A percentile compares a stretch with the other conserved stretches of the same genome.
phyloP scores from a whole-genome alignment of 768 basidiomycete species.

The Leccinellum albellum region DNA sequence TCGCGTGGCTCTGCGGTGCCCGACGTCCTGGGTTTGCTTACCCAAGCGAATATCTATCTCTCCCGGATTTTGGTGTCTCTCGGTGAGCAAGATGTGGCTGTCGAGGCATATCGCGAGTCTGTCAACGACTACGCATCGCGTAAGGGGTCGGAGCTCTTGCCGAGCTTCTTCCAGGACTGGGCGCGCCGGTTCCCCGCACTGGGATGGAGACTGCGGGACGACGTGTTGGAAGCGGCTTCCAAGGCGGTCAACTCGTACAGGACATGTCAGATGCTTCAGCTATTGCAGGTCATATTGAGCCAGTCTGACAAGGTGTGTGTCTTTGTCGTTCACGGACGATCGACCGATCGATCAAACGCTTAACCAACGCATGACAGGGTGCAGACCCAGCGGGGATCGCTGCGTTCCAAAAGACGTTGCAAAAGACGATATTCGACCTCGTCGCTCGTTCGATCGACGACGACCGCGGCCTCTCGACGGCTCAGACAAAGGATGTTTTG shows the following conservation, averaged over 20 bases:
- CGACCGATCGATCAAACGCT: slow-evolving; percentile 2
- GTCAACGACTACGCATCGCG: slow-evolving; percentile 73
- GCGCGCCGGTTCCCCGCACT: slow-evolving; percentile 58
- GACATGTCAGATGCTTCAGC: slow-evolving; percentile 66
- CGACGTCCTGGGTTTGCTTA: slow-evolving; percentile 61
- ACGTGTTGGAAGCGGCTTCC: slow-evolving; percentile 52
- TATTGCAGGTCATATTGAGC: slow-evolving; percentile 62
- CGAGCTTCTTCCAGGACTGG: slow-evolving; percentile 76
- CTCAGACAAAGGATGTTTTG: slow-evolving; percentile 75
- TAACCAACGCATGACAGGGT: slow-evolving; percentile 22
- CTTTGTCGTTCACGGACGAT: not conserved
- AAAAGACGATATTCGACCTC: slow-evolving; percentile 45
- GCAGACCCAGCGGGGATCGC: slow-evolving; percentile 39
- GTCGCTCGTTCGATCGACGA: slow-evolving; percentile 49
- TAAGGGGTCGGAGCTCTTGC: slow-evolving; percentile 74
- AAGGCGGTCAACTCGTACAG: slow-evolving; percentile 76
- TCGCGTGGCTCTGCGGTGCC: slow-evolving; percentile 55
- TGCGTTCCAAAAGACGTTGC: slow-evolving; percentile 47
- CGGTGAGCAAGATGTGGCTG: slow-evolving; percentile 38
- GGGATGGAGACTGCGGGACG: slow-evolving; percentile 62
- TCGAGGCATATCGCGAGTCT: slow-evolving; percentile 59
- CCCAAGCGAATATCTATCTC: slow-evolving; percentile 68
- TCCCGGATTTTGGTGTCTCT: slow-evolving; percentile 46
- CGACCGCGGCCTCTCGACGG: slow-evolving; percentile 44
- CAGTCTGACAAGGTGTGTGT: slow-evolving; percentile 32